phyloP scores from a whole-genome alignment of 2,329 filamentous ascomycete genomes.

The Clonostachys byssicola region DNA sequence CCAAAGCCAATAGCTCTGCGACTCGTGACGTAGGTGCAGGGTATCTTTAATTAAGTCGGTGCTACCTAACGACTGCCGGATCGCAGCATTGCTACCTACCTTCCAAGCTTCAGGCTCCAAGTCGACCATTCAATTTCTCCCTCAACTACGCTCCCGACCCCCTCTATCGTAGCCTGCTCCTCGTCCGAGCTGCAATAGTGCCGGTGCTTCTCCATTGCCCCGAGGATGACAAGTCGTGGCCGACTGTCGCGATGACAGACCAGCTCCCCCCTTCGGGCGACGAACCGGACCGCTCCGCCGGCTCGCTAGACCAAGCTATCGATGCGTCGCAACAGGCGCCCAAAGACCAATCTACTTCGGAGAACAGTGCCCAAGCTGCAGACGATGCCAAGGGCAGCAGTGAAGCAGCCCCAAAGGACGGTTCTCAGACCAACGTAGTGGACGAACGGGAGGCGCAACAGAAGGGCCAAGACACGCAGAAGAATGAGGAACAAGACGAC shows the following conservation, averaged over 20 bases:
- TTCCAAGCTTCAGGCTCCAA: neutral
- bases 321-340: neutral
- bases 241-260: conserved; percentile 7
- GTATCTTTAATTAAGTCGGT: conserved; percentile 1
- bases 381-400: neutral
- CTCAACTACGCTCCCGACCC: neutral
- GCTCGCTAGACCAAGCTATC: neutral
- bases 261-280: conserved; percentile 4
- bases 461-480: conserved; percentile 1
- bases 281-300: conserved; percentile 1
- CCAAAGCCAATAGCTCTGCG: neutral
- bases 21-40: conserved; percentile 17
- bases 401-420: too few relatives aligned
- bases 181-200: too few relatives aligned
- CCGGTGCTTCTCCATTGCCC: too few relatives aligned
- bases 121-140: neutral
- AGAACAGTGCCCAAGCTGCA: neutral
- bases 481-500: conserved; percentile 13
- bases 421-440: too few relatives aligned
- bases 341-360: neutral
- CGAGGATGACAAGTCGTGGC: neutral
- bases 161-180: neutral
- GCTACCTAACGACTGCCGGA: too few relatives aligned
- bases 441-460: neutral
- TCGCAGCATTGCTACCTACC: neutral